Evolutionary conservation across 2,329 filamentous ascomycete genomes (phyloP).

Genomic region (Pyrenochaeta sp.): DNA sequence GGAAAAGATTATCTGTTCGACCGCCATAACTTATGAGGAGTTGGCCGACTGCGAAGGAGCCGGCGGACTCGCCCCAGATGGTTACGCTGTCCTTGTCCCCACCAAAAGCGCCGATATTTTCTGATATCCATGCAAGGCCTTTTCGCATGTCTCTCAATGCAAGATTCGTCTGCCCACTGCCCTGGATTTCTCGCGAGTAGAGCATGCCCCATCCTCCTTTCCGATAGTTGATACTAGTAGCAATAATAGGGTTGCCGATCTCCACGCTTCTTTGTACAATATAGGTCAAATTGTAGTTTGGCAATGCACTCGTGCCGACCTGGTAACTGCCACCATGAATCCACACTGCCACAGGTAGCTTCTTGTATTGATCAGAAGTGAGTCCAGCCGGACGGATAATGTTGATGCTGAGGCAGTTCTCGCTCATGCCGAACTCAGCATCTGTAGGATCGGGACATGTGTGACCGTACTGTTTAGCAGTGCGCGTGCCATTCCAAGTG

Average conservation of each 20-base stretch:
- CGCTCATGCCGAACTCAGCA: slow-evolving; percentile 52
- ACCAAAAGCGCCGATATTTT: slow-evolving; percentile 55
- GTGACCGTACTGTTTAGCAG: slow-evolving; percentile 54
- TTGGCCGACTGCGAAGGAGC: slow-evolving; percentile 52
- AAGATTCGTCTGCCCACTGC: slow-evolving; percentile 56
- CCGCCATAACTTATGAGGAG: slow-evolving; percentile 46
- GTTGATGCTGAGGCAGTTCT: slow-evolving; percentile 71
- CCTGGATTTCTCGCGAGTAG: slow-evolving; percentile 56
- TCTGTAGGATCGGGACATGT: slow-evolving; percentile 50
- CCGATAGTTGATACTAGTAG: slow-evolving; percentile 55
- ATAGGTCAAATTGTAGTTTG: slow-evolving; percentile 69
- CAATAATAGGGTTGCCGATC: slow-evolving; percentile 48
- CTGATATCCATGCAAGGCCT: slow-evolving; percentile 56
- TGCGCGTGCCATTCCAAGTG: slow-evolving; percentile 50
- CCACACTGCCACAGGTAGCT: slow-evolving; percentile 68
- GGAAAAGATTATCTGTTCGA: slow-evolving; percentile 46
- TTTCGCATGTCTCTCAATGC: slow-evolving; percentile 55
- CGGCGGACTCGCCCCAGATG: slow-evolving; percentile 58
- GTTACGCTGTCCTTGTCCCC: slow-evolving; percentile 54
- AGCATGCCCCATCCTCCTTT: slow-evolving; percentile 76
- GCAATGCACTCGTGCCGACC: slow-evolving; percentile 53
- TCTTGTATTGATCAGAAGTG: slow-evolving; percentile 42
- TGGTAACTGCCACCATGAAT: slow-evolving; percentile 61
- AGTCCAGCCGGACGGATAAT: slow-evolving; percentile 64
- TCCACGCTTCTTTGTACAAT: slow-evolving; percentile 61